A percentile compares a stretch with the other conserved stretches of the same genome.
Evolutionary conservation across 1,139 yeast genomes (phyloP).

Genomic region (Ogataea hybrid): DNA sequence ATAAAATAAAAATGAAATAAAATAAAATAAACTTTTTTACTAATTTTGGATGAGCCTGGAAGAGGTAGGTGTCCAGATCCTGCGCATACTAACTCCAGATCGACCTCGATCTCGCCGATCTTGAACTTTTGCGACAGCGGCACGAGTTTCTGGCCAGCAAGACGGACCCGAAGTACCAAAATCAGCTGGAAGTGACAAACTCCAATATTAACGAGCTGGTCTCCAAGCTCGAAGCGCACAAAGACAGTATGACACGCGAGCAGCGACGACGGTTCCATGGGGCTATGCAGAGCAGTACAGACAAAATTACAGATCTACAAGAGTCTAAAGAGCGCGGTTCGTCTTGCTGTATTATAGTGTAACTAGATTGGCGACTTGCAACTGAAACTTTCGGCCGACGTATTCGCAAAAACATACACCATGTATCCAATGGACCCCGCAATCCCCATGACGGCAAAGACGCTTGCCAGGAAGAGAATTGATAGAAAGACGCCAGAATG

Average conservation of each 20-base stretch:
- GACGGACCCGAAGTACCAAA: constrained; percentile 1
- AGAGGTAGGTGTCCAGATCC: constrained; percentile 2
- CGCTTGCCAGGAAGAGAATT: constrained; percentile 34
- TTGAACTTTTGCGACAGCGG: constrained; percentile 3
- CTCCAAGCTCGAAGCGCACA: neutral
- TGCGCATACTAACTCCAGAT: constrained; percentile 3
- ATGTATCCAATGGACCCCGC: constrained; percentile 34
- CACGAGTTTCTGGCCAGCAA: neutral
- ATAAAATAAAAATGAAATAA: neutral
- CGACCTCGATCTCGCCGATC: constrained; percentile 3
- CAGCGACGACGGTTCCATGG: constrained; percentile 7
- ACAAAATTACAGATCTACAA: neutral
- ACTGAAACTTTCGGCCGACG: constrained; percentile 28
- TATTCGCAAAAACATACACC: constrained; percentile 22
- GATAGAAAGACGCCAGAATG: constrained; percentile 11
- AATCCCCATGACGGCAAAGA: constrained; percentile 38
- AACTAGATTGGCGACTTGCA: constrained; percentile 28
- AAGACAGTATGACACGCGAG: neutral
- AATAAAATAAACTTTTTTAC: neutral
- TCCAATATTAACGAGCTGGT: neutral
- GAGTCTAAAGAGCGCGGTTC: neutral
- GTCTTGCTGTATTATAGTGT: constrained; percentile 6
- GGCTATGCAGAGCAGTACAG: neutral
- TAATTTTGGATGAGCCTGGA: constrained; percentile 1
- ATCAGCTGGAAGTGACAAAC: constrained; percentile 4